Evolutionary conservation across 2,329 filamentous ascomycete genomes (phyloP).

Genomic region (Penicillium sp.): DNA sequence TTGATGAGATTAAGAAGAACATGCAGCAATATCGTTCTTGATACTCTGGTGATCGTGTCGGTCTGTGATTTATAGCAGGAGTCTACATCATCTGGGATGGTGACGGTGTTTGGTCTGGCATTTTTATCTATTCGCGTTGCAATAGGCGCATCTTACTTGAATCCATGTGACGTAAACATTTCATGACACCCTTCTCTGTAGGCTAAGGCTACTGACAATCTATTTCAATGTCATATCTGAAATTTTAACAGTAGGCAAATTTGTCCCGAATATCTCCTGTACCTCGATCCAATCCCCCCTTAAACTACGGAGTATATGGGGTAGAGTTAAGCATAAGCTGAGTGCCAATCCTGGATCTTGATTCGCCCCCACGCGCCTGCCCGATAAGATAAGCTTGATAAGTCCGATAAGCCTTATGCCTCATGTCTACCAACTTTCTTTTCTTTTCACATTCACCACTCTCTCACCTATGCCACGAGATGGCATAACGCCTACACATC

Average conservation of each 20-base stretch:
- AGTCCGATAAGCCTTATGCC: constrained; percentile 13
- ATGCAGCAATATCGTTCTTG: constrained; percentile 55
- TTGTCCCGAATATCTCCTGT: neutral
- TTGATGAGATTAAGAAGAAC: constrained; percentile 67
- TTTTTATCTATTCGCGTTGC: constrained; percentile 6
- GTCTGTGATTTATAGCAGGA: neutral
- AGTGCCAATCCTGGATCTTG: neutral
- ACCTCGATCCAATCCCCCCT: neutral
- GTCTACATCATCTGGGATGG: neutral
- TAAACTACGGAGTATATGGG: too few species aligned
- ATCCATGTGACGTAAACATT: neutral
- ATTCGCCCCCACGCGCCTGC: neutral
- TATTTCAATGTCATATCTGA: neutral
- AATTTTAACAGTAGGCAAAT: too few species aligned
- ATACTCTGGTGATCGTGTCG: constrained; percentile 16
- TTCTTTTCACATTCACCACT: neutral
- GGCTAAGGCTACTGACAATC: neutral
- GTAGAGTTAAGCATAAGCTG: neutral
- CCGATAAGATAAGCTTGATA: constrained; percentile 2
- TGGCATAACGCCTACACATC: neutral
- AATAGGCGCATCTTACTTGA: constrained; percentile 1
- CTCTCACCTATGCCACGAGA: neutral
- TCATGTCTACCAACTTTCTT: neutral
- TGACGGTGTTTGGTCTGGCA: constrained; percentile 1
- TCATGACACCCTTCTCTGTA: neutral